phyloP scores from a whole-genome alignment of 139 green algal species.

The Zygnema cylindricum region DNA sequence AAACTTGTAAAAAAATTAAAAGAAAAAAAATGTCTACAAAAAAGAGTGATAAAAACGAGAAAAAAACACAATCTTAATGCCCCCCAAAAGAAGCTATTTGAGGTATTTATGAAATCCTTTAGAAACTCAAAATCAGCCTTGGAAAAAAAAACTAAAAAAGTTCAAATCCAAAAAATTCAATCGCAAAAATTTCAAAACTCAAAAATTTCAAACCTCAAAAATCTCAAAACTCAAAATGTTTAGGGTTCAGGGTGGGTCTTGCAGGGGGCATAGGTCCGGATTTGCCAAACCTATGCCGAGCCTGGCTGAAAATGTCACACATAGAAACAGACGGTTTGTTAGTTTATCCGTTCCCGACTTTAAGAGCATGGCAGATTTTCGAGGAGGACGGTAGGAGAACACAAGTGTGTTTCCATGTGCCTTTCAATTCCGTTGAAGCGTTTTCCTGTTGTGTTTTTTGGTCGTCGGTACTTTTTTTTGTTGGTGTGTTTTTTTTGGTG shows the following conservation, averaged over 20 bases:
- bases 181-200: too few species aligned
- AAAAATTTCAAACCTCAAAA: too few species aligned
- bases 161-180: too few species aligned
- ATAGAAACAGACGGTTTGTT: slow-evolving; percentile 18
- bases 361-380: slow-evolving; percentile 39
- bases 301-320: neutral
- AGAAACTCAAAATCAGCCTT: too few species aligned
- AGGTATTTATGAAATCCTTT: slow-evolving; percentile 6
- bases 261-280: slow-evolving; percentile 38
- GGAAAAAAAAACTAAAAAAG: too few species aligned
- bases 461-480: neutral
- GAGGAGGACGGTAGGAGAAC: slow-evolving; percentile 28
- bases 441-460: neutral
- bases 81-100: neutral
- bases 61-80: too few species aligned
- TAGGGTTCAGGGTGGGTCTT: slow-evolving; percentile 23
- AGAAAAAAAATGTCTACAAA: too few species aligned
- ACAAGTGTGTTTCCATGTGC: slow-evolving; percentile 18
- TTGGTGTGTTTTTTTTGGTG: neutral
- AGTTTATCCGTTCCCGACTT: neutral
- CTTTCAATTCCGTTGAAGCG: too few species aligned
- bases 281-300: neutral
- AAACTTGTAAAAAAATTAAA: too few species aligned
- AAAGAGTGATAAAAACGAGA: too few species aligned
- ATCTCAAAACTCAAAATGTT: too few species aligned